Evolutionary conservation across 495 filamentous ascomycete species (phyloP), one percentile per base, ranked within the genome.

Genomic region (Lasiosphaeris hirsuta): DNA sequence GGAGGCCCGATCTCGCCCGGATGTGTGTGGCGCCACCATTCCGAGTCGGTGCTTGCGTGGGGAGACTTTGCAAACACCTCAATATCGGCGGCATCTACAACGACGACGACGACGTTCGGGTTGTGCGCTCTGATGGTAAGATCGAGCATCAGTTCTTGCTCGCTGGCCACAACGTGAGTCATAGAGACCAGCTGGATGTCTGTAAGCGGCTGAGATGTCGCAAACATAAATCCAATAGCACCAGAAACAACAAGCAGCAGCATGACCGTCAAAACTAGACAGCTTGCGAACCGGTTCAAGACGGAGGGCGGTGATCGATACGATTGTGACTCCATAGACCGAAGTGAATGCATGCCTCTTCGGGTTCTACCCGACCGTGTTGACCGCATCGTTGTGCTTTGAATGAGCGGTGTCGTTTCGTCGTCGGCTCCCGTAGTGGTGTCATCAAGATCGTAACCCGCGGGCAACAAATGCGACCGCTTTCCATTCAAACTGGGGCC

Each of bases 101-200:
- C 86, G 23, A 98, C 85, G 13, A 88, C 84, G 42, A 97, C 86
- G 15, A 96, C 79, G 60, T 98, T 98, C 0, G 92, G 94, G 66
- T 98, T 98, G 57, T 89, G 77, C 1, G 93, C 94, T 57, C 79
- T 79, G 38, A 98, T 88, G n/a, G 88, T 84, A 8, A 97, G 75
- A 64, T 98, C 93, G 59, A 98, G 78, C 86, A 98, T 97, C 15
- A 98, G 79, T 65, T 97, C 95, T 70, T 96, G 89, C 67, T 96
- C 88, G 59, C 90, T 96, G 6, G 92, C 92, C 34, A 97, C 81
- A 14, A 98, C 90, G 62, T 96, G 92, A 60, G 86, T 83, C 58
- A 98, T 88, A 39, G 86, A 85, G 40, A 85, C 69, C 33, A 97
- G 78, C 43, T 84, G 75, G 52, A 97, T 86, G 43, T 89, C 84